Evolutionary conservation across 2,329 filamentous ascomycete species (phyloP).

Genomic region (Cercospora zeina): DNA sequence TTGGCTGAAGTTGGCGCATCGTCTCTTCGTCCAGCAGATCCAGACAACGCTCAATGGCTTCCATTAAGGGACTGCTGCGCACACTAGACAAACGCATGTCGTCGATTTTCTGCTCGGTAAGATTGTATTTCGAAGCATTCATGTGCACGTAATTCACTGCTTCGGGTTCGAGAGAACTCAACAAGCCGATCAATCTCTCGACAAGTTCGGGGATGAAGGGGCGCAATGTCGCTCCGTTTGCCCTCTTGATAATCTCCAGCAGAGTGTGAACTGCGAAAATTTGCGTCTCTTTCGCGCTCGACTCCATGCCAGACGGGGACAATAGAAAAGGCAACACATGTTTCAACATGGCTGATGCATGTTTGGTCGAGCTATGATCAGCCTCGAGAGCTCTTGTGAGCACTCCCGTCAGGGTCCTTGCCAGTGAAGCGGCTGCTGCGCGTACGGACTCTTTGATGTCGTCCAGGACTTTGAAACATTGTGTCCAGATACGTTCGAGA

Average conservation of each 20-base stretch:
- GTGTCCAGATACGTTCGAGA: constrained; percentile 79
- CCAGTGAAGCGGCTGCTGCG: constrained; percentile 75
- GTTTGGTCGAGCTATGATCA: constrained; percentile 64
- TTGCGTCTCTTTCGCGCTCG: constrained; percentile 82
- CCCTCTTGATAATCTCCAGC: constrained; percentile 85
- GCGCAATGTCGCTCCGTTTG: constrained; percentile 70
- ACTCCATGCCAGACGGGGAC: constrained; percentile 85
- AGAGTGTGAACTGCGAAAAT: constrained; percentile 76
- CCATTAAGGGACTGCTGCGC: constrained; percentile 82
- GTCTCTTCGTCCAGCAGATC: constrained; percentile 76
- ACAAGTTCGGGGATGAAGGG: constrained; percentile 81
- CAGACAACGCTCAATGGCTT: constrained; percentile 85
- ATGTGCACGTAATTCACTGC: constrained; percentile 90
- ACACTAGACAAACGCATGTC: constrained; percentile 79
- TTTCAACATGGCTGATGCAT: constrained; percentile 75
- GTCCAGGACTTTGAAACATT: constrained; percentile 86
- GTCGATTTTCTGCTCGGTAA: constrained; percentile 87
- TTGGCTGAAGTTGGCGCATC: constrained; percentile 72
- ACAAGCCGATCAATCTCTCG: constrained; percentile 73
- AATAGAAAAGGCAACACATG: constrained; percentile 88
- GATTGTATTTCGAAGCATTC: constrained; percentile 77
- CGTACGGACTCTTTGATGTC: constrained; percentile 94
- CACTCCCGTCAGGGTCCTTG: constrained; percentile 78
- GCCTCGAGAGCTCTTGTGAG: constrained; percentile 83
- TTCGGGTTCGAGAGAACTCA: constrained; percentile 87